Conservation (phyloP, 78 protist species). For the Cavenderia fasciculata region DNA sequence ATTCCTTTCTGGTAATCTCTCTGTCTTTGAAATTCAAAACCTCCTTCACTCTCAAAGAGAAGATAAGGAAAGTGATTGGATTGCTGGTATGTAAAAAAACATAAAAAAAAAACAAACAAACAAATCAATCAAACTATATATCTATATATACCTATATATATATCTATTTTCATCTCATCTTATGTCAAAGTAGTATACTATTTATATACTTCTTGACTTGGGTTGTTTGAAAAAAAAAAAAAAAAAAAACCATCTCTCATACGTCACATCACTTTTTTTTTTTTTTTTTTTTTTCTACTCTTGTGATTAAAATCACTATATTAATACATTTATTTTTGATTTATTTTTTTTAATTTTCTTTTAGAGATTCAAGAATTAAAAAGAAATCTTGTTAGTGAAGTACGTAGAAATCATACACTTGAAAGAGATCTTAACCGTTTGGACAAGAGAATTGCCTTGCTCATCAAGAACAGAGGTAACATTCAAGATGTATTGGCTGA, state of each 20-base stretch:
- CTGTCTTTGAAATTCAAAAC: constrained; percentile 54
- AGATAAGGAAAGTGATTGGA: constrained; percentile 56
- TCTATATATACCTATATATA: not conserved
- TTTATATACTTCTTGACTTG: not conserved
- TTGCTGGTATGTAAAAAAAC: constrained; percentile 67
- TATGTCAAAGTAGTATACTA: no score
- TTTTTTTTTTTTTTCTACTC: no score
- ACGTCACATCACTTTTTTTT: no score
- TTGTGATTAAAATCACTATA: no score
- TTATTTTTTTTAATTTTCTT: no score
- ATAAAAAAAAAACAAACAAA: constrained; percentile 43
- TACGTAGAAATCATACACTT: constrained; percentile 74
- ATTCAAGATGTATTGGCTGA: constrained; percentile 73
- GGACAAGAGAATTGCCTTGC: constrained; percentile 86
- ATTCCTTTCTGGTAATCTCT: constrained; percentile 69
- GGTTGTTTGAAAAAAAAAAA: not conserved
- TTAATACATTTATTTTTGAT: no score
- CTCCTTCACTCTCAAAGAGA: constrained; percentile 56
- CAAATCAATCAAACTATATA: no score
- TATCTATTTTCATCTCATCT: no score
- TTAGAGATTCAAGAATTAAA: constrained; percentile 72
- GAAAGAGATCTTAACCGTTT: constrained; percentile 86
- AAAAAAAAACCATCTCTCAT: constrained; percentile 64
- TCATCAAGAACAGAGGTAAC: constrained; percentile 88
- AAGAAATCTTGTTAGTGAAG: constrained; percentile 84